Conservation (phyloP, 2,329 filamentous ascomycete species). For the Xylaria sp. region DNA sequence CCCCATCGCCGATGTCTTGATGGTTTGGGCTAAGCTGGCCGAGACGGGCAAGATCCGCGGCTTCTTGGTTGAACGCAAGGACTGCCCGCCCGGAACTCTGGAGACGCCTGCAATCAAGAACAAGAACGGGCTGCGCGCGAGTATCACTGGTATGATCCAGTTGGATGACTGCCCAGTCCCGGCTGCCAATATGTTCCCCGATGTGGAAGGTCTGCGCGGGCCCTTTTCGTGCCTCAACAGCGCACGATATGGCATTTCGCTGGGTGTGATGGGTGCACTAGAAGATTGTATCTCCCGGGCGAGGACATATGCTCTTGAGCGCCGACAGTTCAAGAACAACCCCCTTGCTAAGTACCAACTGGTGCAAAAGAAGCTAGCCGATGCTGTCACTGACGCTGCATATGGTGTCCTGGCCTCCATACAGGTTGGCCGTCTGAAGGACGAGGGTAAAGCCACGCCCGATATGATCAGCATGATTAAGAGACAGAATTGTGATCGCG, state of each 20-base stretch:
- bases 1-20: conserved; percentile 75
- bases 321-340: conserved; percentile 94
- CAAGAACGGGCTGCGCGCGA: conserved; percentile 90
- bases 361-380: conserved; percentile 94
- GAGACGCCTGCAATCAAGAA: conserved; percentile 90
- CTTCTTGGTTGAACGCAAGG: conserved; percentile 79
- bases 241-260: conserved; percentile 87
- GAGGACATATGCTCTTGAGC: conserved; percentile 80
- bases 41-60: conserved; percentile 91
- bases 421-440: conserved; percentile 90
- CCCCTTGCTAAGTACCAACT: conserved; percentile 94
- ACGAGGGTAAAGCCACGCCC: conserved; percentile 77
- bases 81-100: conserved; percentile 81
- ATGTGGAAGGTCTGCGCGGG: conserved; percentile 77
- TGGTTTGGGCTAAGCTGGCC: conserved; percentile 91
- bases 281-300: conserved; percentile 84
- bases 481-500: conserved; percentile 92
- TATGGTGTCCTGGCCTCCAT: conserved; percentile 86
- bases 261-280: conserved; percentile 87
- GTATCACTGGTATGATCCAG: conserved; percentile 96
- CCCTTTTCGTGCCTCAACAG: conserved; percentile 94
- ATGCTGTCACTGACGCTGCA: conserved; percentile 84
- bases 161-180: conserved; percentile 86
- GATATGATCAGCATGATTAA: conserved; percentile 99
- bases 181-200: conserved; percentile 87